Base-by-base conservation (phyloP, 2,329 filamentous ascomycete species). In the Fusarium dlaminii region DNA sequence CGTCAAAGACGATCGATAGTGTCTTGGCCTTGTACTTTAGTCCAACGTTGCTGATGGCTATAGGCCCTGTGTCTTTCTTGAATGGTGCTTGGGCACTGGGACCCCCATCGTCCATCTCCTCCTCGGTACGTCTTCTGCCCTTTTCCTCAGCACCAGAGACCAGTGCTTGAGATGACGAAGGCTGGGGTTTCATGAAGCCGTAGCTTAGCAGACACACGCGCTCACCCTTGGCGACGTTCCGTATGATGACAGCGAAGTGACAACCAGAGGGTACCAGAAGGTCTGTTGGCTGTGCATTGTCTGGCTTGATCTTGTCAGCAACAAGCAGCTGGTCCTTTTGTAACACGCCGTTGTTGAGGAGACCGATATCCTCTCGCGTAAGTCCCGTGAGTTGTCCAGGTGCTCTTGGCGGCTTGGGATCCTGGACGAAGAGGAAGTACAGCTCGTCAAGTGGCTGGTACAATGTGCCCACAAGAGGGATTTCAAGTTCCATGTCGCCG, bases 301-400 rank as follows among this genome's bases (percentile, higher is more conserved):
- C n/a, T 2, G 62, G 62, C 12, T 65, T 65, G 22, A 62, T 48
- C n/a, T 65, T 65, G 10, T 65, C 56, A 29, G 62, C 45, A 20
- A 65, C 45, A 8, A 62, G 62, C 2, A 65, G 15, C 32, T 61
- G 29, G 7, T 65, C 36, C 1, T 4, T 40, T 20, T 36, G 3
- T 18, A 65, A 4, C 0, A 52, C n/a, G 0, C 63, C 63, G 3
- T 3, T 48, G 11, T 66, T 66, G 15, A 66, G 39, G 1, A 34
- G 24, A 5, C 8, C 17, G 4, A 66, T 29, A 30, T 66, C 63
- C 18, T 54, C 58, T 3, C 48, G 29, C 1, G 29, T 63, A 1
- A 66, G 63, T 0, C 63, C 63, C 4, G 63, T 63, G 1, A 55
- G 2, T 14, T 63, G 57, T 6, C 63, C 48, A 3, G 63, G 58